Percentiles rank a stretch among this genome's conserved stretches.
These are phyloP conservation scores for Malus hybrid DNA, from an alignment of 331 rosid species.

Conservation along the genomic window DNA sequence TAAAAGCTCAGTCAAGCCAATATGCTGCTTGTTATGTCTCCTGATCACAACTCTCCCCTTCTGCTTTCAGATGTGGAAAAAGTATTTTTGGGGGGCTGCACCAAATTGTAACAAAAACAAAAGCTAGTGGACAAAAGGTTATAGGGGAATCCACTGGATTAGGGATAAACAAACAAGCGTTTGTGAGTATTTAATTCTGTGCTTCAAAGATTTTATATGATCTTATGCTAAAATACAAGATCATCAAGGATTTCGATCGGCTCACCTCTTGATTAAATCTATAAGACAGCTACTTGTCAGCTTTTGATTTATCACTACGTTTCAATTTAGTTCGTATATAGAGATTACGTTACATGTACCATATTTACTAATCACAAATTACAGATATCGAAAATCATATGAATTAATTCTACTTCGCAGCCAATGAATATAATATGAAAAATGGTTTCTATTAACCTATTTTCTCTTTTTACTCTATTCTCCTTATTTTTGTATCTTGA, in stretches of 20 bases:
- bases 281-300: not conserved
- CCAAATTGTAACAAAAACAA: not conserved
- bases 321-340: not conserved
- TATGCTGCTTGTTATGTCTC: constrained; percentile 10
- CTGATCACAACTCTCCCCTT: not conserved
- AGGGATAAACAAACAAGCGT: not conserved
- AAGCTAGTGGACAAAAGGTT: constrained; percentile 15
- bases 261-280: not conserved
- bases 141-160: not conserved
- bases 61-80: constrained; percentile 14
- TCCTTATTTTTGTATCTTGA: too few species aligned
- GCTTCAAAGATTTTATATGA: not conserved
- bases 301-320: too few species aligned
- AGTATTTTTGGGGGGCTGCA: constrained; percentile 25
- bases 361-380: not conserved
- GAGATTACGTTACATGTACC: not conserved
- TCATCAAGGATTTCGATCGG: not conserved
- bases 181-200: not conserved
- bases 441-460: not conserved
- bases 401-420: not conserved
- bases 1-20: constrained; percentile 25
- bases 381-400: not conserved
- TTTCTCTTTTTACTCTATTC: not conserved
- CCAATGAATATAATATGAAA: not conserved
- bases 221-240: not conserved